A percentile compares a stretch with the other conserved stretches of the same genome.
phyloP scores from a whole-genome alignment of 176 grass and related monocot genomes.

The Sorghum bicolor region DNA sequence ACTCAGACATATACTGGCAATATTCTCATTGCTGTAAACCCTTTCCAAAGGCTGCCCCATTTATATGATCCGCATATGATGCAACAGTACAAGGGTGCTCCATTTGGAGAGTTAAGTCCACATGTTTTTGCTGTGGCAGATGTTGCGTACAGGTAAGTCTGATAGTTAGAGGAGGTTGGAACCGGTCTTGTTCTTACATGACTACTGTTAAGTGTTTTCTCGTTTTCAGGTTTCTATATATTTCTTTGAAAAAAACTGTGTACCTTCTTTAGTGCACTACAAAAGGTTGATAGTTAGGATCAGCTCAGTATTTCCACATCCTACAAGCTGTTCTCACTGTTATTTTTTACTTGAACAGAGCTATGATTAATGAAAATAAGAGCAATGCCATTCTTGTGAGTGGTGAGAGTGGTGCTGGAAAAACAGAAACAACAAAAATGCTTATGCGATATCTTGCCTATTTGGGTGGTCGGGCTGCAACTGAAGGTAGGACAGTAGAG shows the following conservation, averaged over 20 bases:
- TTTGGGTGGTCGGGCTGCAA: conserved; percentile 87
- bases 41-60: conserved; percentile 95
- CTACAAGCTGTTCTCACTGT: conserved; percentile 16
- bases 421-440: conserved; percentile 99
- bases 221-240: neutral
- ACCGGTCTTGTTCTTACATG: neutral
- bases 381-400: conserved; percentile 98
- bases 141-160: conserved; percentile 79
- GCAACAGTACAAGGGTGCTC: conserved; percentile 96
- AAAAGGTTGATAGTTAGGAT: neutral
- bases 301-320: neutral
- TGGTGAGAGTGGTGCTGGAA: conserved; percentile 97
- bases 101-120: conserved; percentile 94
- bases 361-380: conserved; percentile 91
- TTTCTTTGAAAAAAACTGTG: neutral
- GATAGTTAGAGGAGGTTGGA: neutral
- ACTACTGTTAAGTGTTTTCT: neutral
- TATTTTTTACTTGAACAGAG: conserved; percentile 50
- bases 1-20: conserved; percentile 97
- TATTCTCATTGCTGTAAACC: conserved; percentile 97
- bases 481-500: conserved; percentile 98
- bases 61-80: conserved; percentile 95
- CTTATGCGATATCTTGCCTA: conserved; percentile 98
- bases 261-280: neutral
- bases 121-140: conserved; percentile 99